These are phyloP conservation scores for Leishmania tarentolae DNA, from an alignment of 208 protist species.

Conservation along the genomic window DNA sequence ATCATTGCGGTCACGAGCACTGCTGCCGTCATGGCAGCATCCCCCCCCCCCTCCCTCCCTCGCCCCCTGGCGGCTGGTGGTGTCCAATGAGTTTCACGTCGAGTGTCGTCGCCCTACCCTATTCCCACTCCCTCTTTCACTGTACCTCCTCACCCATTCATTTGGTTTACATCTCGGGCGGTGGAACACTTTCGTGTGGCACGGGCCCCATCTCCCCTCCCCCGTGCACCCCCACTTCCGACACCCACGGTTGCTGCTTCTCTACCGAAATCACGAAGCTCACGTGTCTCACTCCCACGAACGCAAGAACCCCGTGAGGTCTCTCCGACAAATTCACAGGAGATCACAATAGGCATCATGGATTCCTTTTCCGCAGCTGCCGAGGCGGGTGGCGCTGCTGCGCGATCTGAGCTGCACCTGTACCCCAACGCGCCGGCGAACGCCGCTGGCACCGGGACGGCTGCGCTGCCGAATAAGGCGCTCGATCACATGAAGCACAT, in stretches of 20 bases:
- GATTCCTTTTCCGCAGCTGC: constrained; percentile 17
- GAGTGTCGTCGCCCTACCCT: not conserved
- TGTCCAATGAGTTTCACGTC: too few species aligned
- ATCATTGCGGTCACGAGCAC: not conserved
- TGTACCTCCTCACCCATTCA: not conserved
- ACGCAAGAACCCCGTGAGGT: not conserved
- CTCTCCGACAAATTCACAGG: not conserved
- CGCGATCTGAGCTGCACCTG: constrained; percentile 17
- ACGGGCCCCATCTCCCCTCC: not conserved
- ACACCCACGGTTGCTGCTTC: not conserved
- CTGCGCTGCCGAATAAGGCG: constrained; percentile 23
- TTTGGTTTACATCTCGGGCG: not conserved
- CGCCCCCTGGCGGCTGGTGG: too few species aligned
- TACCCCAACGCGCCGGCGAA: constrained; percentile 27
- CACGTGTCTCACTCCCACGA: not conserved
- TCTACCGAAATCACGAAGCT: not conserved
- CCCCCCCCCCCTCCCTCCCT: not conserved
- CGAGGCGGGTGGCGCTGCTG: not conserved
- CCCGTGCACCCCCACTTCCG: not conserved
- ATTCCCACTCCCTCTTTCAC: not conserved
- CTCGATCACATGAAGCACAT: constrained; percentile 28
- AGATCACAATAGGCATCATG: constrained; percentile 5
- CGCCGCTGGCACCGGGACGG: not conserved
- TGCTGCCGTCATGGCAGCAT: not conserved
- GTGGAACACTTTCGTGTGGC: too few species aligned